Evolutionary conservation across 768 basidiomycete genomes (phyloP).

Genomic region (Calocera cornea): DNA sequence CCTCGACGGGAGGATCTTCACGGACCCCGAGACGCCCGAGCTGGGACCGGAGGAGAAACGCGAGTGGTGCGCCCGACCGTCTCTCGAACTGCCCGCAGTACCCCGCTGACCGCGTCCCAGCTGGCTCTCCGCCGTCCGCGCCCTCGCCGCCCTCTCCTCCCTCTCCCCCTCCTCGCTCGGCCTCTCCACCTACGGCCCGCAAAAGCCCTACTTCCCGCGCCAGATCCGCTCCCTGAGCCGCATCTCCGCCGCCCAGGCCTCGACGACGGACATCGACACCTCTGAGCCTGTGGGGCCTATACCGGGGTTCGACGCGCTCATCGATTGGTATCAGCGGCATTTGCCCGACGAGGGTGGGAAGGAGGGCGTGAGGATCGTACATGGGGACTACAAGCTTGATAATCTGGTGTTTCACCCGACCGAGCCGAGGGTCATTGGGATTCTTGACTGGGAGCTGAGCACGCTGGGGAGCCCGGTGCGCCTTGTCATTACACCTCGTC

Average conservation of each 20-base stretch:
- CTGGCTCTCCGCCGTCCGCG: conserved; percentile 62
- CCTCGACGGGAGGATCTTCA: conserved; percentile 85
- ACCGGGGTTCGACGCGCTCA: conserved; percentile 56
- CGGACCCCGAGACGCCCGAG: conserved; percentile 60
- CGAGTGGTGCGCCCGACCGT: conserved; percentile 44
- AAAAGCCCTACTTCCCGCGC: conserved; percentile 76
- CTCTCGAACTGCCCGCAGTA: no score
- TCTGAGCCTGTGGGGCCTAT: conserved; percentile 48
- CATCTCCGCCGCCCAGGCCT: conserved; percentile 68
- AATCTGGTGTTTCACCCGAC: conserved; percentile 90
- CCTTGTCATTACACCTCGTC: conserved; percentile 11
- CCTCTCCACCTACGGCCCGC: conserved; percentile 55
- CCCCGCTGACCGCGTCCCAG: not conserved
- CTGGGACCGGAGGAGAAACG: conserved; percentile 45
- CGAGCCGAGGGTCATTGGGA: conserved; percentile 83
- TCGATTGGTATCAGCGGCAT: conserved; percentile 61
- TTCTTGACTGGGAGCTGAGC: conserved; percentile 95
- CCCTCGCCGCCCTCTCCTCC: conserved; percentile 53
- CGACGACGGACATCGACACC: conserved; percentile 51
- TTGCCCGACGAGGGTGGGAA: conserved; percentile 58
- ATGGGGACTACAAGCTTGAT: conserved; percentile 97
- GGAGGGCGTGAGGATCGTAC: conserved; percentile 73
- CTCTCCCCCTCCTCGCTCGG: conserved; percentile 54
- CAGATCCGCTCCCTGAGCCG: conserved; percentile 82
- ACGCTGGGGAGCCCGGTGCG: conserved; percentile 82